Base-by-base conservation (phyloP, 176 grass and related monocot genomes). In the Oryza glumipatula region DNA sequence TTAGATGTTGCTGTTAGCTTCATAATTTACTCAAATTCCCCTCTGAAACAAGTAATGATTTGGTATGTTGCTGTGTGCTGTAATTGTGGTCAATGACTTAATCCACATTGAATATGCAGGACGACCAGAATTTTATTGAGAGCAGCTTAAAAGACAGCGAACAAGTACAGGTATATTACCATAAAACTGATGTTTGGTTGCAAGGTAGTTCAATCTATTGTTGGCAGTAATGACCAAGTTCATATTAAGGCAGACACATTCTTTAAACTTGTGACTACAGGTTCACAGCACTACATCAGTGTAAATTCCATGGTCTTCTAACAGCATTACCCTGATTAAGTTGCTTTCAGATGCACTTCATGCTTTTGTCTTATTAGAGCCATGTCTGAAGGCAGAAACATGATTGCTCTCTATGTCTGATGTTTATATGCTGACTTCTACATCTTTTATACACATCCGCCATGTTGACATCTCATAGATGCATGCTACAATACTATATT, bases 111-210 rank as follows among this genome's bases (percentile, higher is more conserved):
- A 77, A 76, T 84, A 30, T 67, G 83, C 92, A 98, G 96, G 93
- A 82, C 12, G 88, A 92, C 76, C 88, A 92, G 19, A 82, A 14
- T 39, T 98, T 95, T 66, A 88, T 95, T 22, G 23, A 87, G 5
- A 92, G 84, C 89, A 95, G 96, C 67, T 88, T 98, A 76, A 82
- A 94, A 78, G 96, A 95, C 64, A 98, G 96, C 21, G 91, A 95
- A 47, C 87, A 80, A 94, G 93, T 98, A 85, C 96, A 98, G 91
- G 96, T 94, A 83, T 70, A 52, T 60, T 45, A 64, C 12, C 47
- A 67, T 46, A 48, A 33, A 38, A 67, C 44, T 9, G 35, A 16
- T 72, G 16, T 30, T 78, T 82, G 4, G 12, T 60, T 58, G 54
- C 54, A 61, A 61, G 56, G 56, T 61, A 61, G 56, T 61, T 61